Base-by-base conservation (phyloP, 2,329 filamentous ascomycete species). In the Cryoendolithus antarcticus region DNA sequence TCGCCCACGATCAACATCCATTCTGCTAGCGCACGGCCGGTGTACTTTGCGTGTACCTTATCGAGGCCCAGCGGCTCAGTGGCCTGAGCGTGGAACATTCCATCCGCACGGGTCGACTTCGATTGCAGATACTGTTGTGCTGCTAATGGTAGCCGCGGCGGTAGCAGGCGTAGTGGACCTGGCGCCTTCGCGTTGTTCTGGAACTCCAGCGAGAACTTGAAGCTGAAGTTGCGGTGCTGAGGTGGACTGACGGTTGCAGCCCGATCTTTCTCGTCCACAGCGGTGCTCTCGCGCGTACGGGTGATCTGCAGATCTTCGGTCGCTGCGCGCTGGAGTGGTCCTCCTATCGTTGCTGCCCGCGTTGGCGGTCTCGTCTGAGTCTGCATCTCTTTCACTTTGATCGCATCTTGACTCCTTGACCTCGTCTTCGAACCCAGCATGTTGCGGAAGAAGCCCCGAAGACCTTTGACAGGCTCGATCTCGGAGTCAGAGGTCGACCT, bases 1-100 rank as follows among this genome's bases (percentile, higher is more conserved):
- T 91, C 84, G 40, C 74, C 73, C 10, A 86, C 75, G 12, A 89
- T 73, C 11, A 83, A 64, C 12, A 71, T 69, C 84, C 84, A 91
- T 58, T 91, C 84, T 0, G 82, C 82, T 33, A 91, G 66, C 1
- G 84, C 79, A 12, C 82, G 71, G 2, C 84, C 84, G 3, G 74
- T 67, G 56, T 89, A 80, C 42, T 69, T 70, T 44, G 71, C 72
- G 4, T 58, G 59, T 3, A 52, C 59, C 11, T 45, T 50, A 9
- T 62, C 59, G 15, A 54, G 46, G 4, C 63, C 64, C 4, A 42
- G 51, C 0, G 66, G 65, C 42, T 60, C 56, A 4, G 46, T 37
- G 30, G 54, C 51, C 4, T 39, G 42, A 24, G 39, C 28, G 21
- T 36, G 38, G 56, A 52, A 6, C 35, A 41, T 12, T 11, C 43